These are phyloP conservation scores for Taphrina communis DNA, from an alignment of 1,139 yeast species.

Conservation along the genomic window DNA sequence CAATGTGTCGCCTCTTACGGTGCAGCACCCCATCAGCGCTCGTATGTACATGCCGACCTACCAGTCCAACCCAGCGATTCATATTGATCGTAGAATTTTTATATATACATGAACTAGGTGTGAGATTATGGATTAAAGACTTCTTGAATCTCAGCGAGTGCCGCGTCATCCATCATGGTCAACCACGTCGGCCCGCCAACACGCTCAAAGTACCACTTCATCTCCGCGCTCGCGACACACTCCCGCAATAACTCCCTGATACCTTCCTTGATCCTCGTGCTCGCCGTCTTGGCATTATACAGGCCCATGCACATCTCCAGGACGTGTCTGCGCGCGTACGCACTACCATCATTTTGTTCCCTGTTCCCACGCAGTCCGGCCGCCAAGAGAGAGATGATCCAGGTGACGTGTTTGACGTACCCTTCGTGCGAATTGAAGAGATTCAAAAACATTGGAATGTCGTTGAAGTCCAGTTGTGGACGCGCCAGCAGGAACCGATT, in stretches of 20 bases:
- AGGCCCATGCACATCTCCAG: constrained; percentile 33
- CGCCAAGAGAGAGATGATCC: constrained; percentile 40
- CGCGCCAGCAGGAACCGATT: constrained; percentile 43
- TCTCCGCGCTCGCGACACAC: background rate
- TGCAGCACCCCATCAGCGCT: background rate
- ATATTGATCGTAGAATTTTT: background rate
- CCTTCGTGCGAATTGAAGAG: constrained; percentile 32
- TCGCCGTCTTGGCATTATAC: constrained; percentile 26
- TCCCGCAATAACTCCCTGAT: constrained; percentile 9
- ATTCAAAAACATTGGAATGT: constrained; percentile 43
- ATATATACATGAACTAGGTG: background rate
- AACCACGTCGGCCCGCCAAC: constrained; percentile 29
- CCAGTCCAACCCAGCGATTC: background rate
- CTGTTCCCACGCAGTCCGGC: constrained; percentile 36
- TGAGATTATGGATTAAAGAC: background rate
- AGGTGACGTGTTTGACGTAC: constrained; percentile 39
- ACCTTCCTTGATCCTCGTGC: constrained; percentile 11
- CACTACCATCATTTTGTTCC: background rate
- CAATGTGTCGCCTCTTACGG: constrained; percentile 36
- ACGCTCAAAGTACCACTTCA: constrained; percentile 22
- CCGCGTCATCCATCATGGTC: constrained; percentile 5
- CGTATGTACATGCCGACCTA: background rate
- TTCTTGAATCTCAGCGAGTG: background rate
- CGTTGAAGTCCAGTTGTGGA: constrained; percentile 41
- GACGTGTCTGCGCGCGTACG: constrained; percentile 38